These are phyloP conservation scores for Coemansia sp. DNA, from an alignment of 192 early-diverging fungal genomes.

Conservation along the genomic window DNA sequence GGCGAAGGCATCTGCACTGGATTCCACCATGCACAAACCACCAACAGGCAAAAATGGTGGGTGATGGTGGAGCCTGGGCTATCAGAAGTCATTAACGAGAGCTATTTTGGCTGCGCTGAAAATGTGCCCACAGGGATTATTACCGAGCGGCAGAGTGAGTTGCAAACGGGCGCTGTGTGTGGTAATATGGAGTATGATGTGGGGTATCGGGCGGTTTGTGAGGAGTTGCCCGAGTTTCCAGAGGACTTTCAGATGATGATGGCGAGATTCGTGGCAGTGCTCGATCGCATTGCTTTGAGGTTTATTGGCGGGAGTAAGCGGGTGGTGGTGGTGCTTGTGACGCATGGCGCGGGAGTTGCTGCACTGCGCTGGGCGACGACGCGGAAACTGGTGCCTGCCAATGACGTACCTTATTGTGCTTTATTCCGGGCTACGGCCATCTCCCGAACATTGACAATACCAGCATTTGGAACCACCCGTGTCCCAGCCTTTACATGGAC, in stretches of 20 bases:
- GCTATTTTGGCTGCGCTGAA: slow-evolving; percentile 21
- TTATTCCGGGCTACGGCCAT: slow-evolving; percentile 25
- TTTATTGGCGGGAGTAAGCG: slow-evolving; percentile 8
- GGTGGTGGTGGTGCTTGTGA: slow-evolving; percentile 40
- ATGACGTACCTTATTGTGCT: slow-evolving; percentile 43
- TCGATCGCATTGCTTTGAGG: slow-evolving; percentile 18
- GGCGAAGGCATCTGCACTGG: slow-evolving; percentile 26
- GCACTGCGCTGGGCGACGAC: slow-evolving; percentile 51
- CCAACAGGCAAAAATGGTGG: slow-evolving; percentile 1
- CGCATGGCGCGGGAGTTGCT: slow-evolving; percentile 47
- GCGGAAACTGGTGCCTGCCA: slow-evolving; percentile 8
- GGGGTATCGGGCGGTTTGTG: slow-evolving; percentile 1
- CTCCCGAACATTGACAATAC: slow-evolving; percentile 17
- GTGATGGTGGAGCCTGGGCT: slow-evolving; percentile 47
- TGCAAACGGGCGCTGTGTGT: slow-evolving; percentile 6
- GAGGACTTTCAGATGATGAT: slow-evolving; percentile 53
- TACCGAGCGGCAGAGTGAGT: background rate
- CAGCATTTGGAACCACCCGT: slow-evolving; percentile 28
- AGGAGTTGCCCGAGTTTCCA: slow-evolving; percentile 31
- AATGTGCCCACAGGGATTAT: slow-evolving; percentile 40
- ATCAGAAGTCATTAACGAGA: slow-evolving; percentile 49
- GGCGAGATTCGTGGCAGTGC: slow-evolving; percentile 39
- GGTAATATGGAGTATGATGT: slow-evolving; percentile 16
- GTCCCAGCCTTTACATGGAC: slow-evolving; percentile 26
- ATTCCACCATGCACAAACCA: slow-evolving; percentile 8